A percentile compares a stretch with the other conserved stretches of the same genome.
These are phyloP conservation scores for Rhodamnia rubescens DNA, from an alignment of 345 rosid genomes.

Conservation along the genomic window DNA sequence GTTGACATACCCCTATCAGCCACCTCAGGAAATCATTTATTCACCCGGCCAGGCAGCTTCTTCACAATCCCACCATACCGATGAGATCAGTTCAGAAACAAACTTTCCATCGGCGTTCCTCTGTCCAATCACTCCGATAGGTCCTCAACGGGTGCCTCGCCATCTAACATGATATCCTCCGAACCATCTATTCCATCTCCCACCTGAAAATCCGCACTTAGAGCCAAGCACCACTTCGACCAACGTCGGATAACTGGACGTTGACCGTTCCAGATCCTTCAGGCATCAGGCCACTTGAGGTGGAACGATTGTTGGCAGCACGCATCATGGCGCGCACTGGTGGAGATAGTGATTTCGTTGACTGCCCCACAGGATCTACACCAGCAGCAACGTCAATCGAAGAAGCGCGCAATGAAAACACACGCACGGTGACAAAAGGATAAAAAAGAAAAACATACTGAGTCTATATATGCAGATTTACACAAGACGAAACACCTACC, in stretches of 20 bases:
- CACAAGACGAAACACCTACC: neutral
- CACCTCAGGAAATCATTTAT: neutral
- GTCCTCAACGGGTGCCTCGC: too few species aligned
- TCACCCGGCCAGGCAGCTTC: neutral
- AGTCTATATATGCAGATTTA: neutral
- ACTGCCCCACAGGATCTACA: too few species aligned
- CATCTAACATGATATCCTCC: too few species aligned
- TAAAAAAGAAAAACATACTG: neutral
- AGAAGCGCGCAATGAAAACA: neutral
- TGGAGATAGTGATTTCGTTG: neutral
- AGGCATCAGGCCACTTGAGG: neutral
- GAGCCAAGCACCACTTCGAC: neutral
- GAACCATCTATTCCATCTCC: neutral
- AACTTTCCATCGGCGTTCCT: too few species aligned
- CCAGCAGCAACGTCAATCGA: neutral
- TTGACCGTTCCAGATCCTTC: neutral
- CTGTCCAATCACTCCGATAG: too few species aligned
- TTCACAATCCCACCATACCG: neutral
- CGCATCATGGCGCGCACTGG: neutral
- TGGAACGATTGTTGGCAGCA: neutral
- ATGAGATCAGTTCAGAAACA: neutral
- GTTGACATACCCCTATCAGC: neutral
- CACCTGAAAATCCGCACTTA: neutral
- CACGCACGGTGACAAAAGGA: neutral
- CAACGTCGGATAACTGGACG: neutral